These are phyloP conservation scores for Pseudonitzschia multiseries DNA, from an alignment of 108 stramenopile genomes.

Conservation along the genomic window DNA sequence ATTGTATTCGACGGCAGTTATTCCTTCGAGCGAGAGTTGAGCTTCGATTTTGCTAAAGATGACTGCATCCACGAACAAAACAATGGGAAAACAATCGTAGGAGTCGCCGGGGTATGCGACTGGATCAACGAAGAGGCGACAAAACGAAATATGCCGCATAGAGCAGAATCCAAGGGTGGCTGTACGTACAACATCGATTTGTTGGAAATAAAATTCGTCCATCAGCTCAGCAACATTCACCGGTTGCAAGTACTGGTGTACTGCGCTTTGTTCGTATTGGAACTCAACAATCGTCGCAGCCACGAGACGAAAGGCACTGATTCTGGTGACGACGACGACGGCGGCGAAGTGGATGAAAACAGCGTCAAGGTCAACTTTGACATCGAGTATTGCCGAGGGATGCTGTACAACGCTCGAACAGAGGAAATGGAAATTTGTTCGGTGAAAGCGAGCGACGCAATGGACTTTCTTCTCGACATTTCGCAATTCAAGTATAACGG, in stretches of 20 bases:
- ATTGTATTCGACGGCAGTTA: background rate
- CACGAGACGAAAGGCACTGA: background rate
- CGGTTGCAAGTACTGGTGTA: conserved; percentile 8
- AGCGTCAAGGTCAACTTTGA: background rate
- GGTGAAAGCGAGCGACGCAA: background rate
- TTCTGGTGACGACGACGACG: background rate
- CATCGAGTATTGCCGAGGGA: background rate
- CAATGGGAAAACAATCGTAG: conserved; percentile 5
- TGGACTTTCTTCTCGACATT: background rate
- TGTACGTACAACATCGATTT: background rate
- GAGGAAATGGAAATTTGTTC: conserved; percentile 14
- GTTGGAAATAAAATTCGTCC: conserved; percentile 15
- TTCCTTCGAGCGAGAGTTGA: conserved; percentile 6
- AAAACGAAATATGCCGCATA: no score
- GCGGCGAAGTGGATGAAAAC: background rate
- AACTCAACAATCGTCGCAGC: background rate
- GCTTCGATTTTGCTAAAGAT: background rate
- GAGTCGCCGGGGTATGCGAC: conserved; percentile 8
- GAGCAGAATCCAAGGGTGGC: background rate
- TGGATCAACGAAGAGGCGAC: conserved; percentile 1
- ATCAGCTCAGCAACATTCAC: conserved; percentile 11
- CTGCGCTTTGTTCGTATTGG: background rate
- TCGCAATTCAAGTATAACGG: conserved; percentile 18
- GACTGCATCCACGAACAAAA: conserved; percentile 10
- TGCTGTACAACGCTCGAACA: conserved; percentile 15